Evolutionary conservation across 1,284 basidiomycete genomes (phyloP).

Genomic region (Moesziomyces sp.): DNA sequence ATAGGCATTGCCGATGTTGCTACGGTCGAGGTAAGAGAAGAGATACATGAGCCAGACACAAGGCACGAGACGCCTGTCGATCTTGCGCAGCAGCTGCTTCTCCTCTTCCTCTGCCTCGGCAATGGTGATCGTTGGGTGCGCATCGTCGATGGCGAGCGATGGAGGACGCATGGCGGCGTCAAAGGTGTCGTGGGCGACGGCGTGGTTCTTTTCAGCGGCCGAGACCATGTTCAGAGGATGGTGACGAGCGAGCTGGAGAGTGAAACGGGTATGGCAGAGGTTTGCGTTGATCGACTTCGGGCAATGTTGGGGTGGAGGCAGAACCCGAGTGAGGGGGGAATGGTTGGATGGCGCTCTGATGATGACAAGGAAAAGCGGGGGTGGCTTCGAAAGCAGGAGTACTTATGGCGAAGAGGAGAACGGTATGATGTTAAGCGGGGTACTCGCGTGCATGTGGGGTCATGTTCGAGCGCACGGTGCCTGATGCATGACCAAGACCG

Average conservation of each 20-base stretch:
- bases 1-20: conserved; percentile 37
- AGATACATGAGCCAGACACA: conserved; percentile 68
- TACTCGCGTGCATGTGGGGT: not conserved
- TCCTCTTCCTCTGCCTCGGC: conserved; percentile 58
- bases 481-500: too few species aligned
- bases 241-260: not conserved
- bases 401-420: not conserved
- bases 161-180: conserved; percentile 12
- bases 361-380: not conserved
- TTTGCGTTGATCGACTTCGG: not conserved
- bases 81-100: conserved; percentile 67
- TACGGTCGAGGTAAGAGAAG: conserved; percentile 30
- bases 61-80: conserved; percentile 67
- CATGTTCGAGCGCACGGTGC: not conserved
- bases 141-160: conserved; percentile 14
- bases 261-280: not conserved
- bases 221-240: conserved; percentile 2
- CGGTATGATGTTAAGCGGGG: not conserved
- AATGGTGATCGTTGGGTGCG: conserved; percentile 4
- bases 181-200: conserved; percentile 9
- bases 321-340: not conserved
- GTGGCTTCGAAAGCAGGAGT: not conserved
- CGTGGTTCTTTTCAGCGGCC: conserved; percentile 11
- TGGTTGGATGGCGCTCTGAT: not conserved
- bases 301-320: too few species aligned